These are phyloP conservation scores for Fusarium brevicatenulatum DNA, from an alignment of 2,329 filamentous ascomycete species.

Conservation along the genomic window DNA sequence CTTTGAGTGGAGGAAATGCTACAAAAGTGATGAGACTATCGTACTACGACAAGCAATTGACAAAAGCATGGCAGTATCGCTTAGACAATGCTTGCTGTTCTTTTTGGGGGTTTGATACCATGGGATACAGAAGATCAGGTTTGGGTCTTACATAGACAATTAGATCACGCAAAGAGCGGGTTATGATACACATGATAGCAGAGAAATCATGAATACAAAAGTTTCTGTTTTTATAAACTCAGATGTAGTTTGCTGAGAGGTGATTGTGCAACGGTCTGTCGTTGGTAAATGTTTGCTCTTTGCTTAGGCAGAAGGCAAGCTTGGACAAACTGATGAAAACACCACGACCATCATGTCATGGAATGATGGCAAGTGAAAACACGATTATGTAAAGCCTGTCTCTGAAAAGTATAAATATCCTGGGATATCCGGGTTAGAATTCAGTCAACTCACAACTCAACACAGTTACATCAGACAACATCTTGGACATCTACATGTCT, in stretches of 20 bases:
- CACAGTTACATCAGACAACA: background rate
- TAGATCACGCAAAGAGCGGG: background rate
- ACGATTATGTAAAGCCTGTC: background rate
- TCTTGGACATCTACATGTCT: too few relatives aligned
- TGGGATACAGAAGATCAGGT: background rate
- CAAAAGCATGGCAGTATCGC: background rate
- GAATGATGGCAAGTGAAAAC: background rate
- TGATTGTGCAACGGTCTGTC: background rate
- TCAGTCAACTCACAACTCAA: background rate
- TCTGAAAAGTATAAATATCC: background rate
- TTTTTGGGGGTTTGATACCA: background rate
- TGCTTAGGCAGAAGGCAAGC: background rate
- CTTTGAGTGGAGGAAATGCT: too few relatives aligned
- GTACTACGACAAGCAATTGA: too few relatives aligned
- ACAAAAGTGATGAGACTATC: too few relatives aligned
- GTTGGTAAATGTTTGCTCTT: accelerated
- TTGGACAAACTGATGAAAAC: background rate
- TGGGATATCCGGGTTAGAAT: accelerated
- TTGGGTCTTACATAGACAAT: background rate
- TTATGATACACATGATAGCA: background rate
- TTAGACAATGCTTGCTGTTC: background rate
- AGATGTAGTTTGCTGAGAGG: background rate
- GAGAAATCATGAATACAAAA: background rate
- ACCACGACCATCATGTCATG: accelerated
- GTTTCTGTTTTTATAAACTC: background rate